Percentiles rank a stretch among this genome's conserved stretches.
phyloP scores from a whole-genome alignment of 768 basidiomycete species.

The Leucosporidium scottii region DNA sequence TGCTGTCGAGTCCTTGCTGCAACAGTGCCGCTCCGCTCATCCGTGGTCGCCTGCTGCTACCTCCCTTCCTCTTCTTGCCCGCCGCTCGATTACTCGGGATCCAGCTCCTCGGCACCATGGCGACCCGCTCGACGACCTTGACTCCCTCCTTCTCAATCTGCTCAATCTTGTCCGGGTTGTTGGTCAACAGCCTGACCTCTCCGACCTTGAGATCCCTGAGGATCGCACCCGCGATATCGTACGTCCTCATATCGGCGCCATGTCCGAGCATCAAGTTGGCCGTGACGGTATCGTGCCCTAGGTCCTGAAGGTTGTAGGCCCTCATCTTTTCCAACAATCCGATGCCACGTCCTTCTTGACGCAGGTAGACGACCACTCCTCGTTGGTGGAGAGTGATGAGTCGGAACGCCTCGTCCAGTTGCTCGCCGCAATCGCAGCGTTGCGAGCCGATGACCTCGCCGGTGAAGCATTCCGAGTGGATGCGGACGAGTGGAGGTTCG shows the following conservation, averaged over 20 bases:
- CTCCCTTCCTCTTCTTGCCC: constrained; percentile 7
- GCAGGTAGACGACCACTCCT: constrained; percentile 87
- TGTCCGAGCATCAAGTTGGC: constrained; percentile 95
- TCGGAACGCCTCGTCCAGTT: constrained; percentile 93
- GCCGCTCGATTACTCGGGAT: constrained; percentile 42
- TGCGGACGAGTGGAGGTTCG: constrained; percentile 73
- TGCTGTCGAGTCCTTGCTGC: neutral
- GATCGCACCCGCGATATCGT: constrained; percentile 85
- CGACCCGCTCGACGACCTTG: constrained; percentile 69
- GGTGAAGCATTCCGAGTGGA: constrained; percentile 98
- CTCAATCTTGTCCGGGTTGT: constrained; percentile 94
- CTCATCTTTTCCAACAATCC: constrained; percentile 90
- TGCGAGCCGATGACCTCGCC: constrained; percentile 95
- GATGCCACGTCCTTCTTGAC: constrained; percentile 96
- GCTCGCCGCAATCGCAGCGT: constrained; percentile 98
- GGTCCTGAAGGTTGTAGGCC: constrained; percentile 95
- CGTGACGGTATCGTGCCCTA: constrained; percentile 97
- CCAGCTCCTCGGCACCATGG: constrained; percentile 95
- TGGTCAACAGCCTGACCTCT: constrained; percentile 75
- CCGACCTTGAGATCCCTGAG: constrained; percentile 72
- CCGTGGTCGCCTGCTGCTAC: neutral
- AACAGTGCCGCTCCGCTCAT: neutral
- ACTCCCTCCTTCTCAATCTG: constrained; percentile 80
- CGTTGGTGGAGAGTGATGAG: constrained; percentile 68
- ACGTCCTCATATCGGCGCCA: constrained; percentile 84